Base-by-base conservation (phyloP, 1,139 yeast genomes). In the Kurtzmaniella quercitrusa region DNA sequence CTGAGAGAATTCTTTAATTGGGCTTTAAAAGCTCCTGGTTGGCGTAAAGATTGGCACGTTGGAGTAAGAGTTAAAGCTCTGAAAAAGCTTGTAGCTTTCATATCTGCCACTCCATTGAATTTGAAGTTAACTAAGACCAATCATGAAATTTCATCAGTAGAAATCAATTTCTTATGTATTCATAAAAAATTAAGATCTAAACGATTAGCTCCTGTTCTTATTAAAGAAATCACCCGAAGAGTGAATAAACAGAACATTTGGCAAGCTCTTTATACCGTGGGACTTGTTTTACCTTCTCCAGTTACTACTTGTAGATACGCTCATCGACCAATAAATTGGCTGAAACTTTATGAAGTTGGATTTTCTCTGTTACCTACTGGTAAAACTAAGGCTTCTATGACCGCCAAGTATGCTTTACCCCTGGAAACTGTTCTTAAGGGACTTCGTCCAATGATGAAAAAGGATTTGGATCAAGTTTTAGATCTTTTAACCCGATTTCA, bases 181-280 rank as follows among this genome's bases (percentile, higher is more conserved):
- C 99, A 93, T 66, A 93, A 93, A 66, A 89, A 91, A 64, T 75
- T 93, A 52, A 77, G 99, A 58, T 77, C 93, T n/a, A 93, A 93
- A 64, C 79, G 99, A 56, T 74, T 93, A 58, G 91, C 98, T 0
- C 99, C 99, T 0, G 86, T 93, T 14, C 72, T 93, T 59, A 93
- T 93, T 62, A 86, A 87, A 57, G 99, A 93, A 65, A 86, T 93
- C 52, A 93, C 98, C 3, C 79, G 99, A 60, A 77, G 98, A 54
- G 95, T 93, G 51, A 93, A 94, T 64, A 75, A 78, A 50, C 75
- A 75, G 40, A 79, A 87, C 46, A 85, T 91, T 48, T 93, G 98
- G 97, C 98, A 93, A 62, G 98, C 98, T 0, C 74, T 94, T 48
- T 90, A 89, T 63, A 91, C 99, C 11, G 96, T 94, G 0, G 98